These are phyloP conservation scores for Picochlorum sp. DNA, from an alignment of 139 green algal genomes.

Conservation along the genomic window DNA sequence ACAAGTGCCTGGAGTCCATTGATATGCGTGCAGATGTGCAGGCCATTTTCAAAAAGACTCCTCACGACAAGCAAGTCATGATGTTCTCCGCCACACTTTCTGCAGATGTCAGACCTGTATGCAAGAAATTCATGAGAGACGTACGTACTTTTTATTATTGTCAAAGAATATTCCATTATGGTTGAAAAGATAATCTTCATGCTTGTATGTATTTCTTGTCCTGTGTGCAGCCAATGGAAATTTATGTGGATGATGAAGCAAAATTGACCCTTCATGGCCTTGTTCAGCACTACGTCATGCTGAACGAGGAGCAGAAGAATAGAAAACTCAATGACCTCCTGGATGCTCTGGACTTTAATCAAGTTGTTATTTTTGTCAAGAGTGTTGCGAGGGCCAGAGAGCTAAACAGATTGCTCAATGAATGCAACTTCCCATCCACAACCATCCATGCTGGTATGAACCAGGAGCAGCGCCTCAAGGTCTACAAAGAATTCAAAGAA, in stretches of 20 bases:
- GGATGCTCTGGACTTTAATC: constrained; percentile 98
- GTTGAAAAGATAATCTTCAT: neutral
- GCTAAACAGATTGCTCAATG: constrained; percentile 87
- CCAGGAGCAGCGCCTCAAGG: constrained; percentile 79
- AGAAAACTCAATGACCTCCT: constrained; percentile 97
- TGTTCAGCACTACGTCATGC: constrained; percentile 98
- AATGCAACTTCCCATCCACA: constrained; percentile 98
- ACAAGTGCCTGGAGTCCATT: constrained; percentile 97
- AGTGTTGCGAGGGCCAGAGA: constrained; percentile 65
- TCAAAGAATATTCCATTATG: neutral
- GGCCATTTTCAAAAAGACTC: constrained; percentile 97
- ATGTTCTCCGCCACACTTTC: constrained; percentile 97
- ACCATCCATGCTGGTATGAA: constrained; percentile 81
- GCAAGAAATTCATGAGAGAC: constrained; percentile 98
- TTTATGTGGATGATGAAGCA: constrained; percentile 91
- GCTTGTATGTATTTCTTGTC: neutral
- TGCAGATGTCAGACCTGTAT: constrained; percentile 84
- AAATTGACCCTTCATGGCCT: constrained; percentile 99
- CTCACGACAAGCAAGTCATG: constrained; percentile 99
- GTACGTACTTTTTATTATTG: constrained; percentile 21
- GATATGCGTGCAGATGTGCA: constrained; percentile 95
- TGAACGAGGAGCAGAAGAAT: constrained; percentile 98
- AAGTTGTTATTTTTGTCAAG: constrained; percentile 96
- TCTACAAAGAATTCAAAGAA: constrained; percentile 97
- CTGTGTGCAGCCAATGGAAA: constrained; percentile 64